A percentile compares a stretch with the other conserved stretches of the same genome.
Conservation (phyloP, 1,139 yeast genomes). For the Pichia terricola region DNA sequence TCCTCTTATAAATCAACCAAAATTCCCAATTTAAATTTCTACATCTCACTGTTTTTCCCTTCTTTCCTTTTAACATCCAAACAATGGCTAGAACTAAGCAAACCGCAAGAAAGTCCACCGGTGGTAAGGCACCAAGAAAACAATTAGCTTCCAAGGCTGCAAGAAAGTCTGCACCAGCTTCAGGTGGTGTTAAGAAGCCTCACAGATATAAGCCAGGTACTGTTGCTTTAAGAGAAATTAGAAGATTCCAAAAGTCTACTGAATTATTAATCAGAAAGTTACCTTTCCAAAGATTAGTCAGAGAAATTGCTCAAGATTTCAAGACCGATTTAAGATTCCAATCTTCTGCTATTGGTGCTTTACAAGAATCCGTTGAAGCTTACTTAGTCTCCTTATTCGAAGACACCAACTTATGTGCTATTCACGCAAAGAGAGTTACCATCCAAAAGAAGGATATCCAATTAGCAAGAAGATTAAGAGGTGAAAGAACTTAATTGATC, state of each 20-base stretch:
- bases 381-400: slow-evolving; percentile 56
- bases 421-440: slow-evolving; percentile 99
- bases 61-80: neutral
- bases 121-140: slow-evolving; percentile 99
- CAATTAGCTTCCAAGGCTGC: slow-evolving; percentile 99
- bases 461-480: slow-evolving; percentile 98
- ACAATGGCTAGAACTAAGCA: slow-evolving; percentile 96
- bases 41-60: too few species aligned
- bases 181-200: slow-evolving; percentile 99
- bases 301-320: slow-evolving; percentile 97
- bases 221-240: slow-evolving; percentile 97
- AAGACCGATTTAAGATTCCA: slow-evolving; percentile 98
- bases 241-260: slow-evolving; percentile 98
- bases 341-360: slow-evolving; percentile 97
- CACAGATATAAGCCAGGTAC: slow-evolving; percentile 99
- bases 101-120: slow-evolving; percentile 97
- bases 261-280: slow-evolving; percentile 94
- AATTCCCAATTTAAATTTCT: too few species aligned
- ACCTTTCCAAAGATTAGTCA: slow-evolving; percentile 97
- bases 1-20: too few species aligned
- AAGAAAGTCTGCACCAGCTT: slow-evolving; percentile 94
- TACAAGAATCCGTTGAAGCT: slow-evolving; percentile 98
- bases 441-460: slow-evolving; percentile 99
- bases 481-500: slow-evolving; percentile 63
- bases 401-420: slow-evolving; percentile 98